A percentile compares a stretch with the other conserved stretches of the same genome.
These are phyloP conservation scores for Stipa capillata DNA, from an alignment of 176 grass and related monocot genomes.

Conservation along the genomic window DNA sequence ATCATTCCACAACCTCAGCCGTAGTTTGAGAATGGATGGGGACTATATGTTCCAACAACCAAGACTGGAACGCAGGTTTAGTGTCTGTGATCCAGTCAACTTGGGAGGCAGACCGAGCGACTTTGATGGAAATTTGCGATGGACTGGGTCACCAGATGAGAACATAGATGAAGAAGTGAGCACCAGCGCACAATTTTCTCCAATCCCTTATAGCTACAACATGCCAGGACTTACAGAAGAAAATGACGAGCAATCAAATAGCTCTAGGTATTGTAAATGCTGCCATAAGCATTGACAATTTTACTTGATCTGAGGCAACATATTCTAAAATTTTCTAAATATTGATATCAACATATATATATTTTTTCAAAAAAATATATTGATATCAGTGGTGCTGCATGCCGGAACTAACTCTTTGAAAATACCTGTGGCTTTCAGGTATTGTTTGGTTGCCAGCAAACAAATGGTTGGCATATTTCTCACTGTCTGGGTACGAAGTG, in stretches of 20 bases:
- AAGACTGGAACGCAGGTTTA: slow-evolving; percentile 65
- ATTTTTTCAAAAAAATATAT: no score
- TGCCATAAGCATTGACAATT: not conserved
- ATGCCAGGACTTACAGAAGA: slow-evolving; percentile 30
- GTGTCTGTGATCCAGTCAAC: no score
- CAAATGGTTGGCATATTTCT: slow-evolving; percentile 98
- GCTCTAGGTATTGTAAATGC: slow-evolving; percentile 48
- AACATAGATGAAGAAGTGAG: slow-evolving; percentile 36
- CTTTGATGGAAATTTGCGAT: slow-evolving; percentile 50
- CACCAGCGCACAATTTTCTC: slow-evolving; percentile 20
- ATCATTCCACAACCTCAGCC: slow-evolving; percentile 66
- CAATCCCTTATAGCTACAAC: slow-evolving; percentile 41
- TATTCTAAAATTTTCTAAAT: not conserved
- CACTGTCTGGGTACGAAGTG: slow-evolving; percentile 66
- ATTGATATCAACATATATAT: not conserved
- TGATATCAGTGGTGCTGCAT: not conserved
- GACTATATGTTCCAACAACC: slow-evolving; percentile 46
- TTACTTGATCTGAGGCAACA: not conserved
- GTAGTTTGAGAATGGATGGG: slow-evolving; percentile 62
- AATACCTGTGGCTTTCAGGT: slow-evolving; percentile 35
- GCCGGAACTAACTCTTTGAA: slow-evolving; percentile 1
- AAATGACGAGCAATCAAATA: slow-evolving; percentile 28
- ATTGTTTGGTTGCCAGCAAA: slow-evolving; percentile 90
- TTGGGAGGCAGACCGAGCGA: slow-evolving; percentile 61
- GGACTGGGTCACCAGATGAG: slow-evolving; percentile 52